Conservation (phyloP, 2,329 filamentous ascomycete genomes). For the Aspergillus aculeatinus region DNA sequence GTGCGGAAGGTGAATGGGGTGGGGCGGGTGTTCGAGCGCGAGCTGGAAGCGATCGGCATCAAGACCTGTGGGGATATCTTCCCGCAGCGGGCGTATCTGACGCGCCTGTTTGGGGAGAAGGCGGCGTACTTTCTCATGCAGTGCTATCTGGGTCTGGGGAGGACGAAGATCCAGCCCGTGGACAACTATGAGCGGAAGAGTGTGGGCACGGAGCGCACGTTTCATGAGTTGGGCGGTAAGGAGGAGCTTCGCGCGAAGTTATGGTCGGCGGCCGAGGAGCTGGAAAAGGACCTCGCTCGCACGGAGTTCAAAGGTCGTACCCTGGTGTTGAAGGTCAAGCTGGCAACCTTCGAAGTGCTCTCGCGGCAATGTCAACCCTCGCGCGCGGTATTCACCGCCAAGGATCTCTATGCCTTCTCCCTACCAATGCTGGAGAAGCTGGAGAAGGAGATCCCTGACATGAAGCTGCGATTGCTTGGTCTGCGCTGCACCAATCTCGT, state of each 20-base stretch:
- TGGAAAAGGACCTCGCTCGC: slow-evolving; percentile 78
- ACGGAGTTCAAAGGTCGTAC: slow-evolving; percentile 89
- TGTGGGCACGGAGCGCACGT: slow-evolving; percentile 90
- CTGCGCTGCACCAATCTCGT: slow-evolving; percentile 83
- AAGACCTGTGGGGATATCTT: slow-evolving; percentile 89
- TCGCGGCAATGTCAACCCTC: slow-evolving; percentile 75
- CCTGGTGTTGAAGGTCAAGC: slow-evolving; percentile 84
- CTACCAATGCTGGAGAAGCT: slow-evolving; percentile 81
- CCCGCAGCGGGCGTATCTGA: slow-evolving; percentile 68
- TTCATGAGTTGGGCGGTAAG: slow-evolving; percentile 72
- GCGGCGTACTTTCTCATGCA: slow-evolving; percentile 81
- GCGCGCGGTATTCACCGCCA: slow-evolving; percentile 68
- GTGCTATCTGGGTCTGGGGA: slow-evolving; percentile 80
- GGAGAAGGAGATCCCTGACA: slow-evolving; percentile 74
- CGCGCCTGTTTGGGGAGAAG: slow-evolving; percentile 85
- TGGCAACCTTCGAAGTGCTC: slow-evolving; percentile 89
- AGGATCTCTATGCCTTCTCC: slow-evolving; percentile 79
- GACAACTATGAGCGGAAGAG: slow-evolving; percentile 91
- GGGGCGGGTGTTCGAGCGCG: slow-evolving; percentile 89
- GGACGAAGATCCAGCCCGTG: slow-evolving; percentile 79
- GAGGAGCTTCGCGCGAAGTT: slow-evolving; percentile 72
- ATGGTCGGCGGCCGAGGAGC: slow-evolving; percentile 74
- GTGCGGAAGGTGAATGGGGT: slow-evolving; percentile 92
- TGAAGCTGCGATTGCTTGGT: slow-evolving; percentile 84
- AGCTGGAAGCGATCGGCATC: slow-evolving; percentile 82